A percentile compares a stretch with the other conserved stretches of the same genome.
Conservation (phyloP, 768 basidiomycete species). For the Gymnopilus dilepis region DNA sequence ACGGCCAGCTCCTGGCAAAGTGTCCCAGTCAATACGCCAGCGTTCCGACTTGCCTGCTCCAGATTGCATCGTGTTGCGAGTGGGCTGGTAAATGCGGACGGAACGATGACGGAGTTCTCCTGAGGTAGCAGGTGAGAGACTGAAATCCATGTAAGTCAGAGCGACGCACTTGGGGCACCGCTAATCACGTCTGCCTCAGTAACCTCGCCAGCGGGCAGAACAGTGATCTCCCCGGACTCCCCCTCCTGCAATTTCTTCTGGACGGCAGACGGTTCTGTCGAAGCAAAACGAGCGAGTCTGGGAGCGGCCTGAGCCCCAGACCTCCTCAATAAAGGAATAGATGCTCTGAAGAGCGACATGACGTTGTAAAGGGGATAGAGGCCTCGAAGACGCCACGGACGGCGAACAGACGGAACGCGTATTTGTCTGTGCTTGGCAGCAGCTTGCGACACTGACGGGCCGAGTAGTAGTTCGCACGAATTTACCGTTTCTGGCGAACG, state of each 20-base stretch:
- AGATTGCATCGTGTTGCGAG: slow-evolving; percentile 95
- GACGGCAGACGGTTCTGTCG: slow-evolving; percentile 35
- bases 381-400: not conserved
- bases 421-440: slow-evolving; percentile 17
- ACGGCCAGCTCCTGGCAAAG: slow-evolving; percentile 83
- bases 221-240: slow-evolving; percentile 47
- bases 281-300: slow-evolving; percentile 31
- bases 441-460: slow-evolving; percentile 12
- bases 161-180: slow-evolving; percentile 77
- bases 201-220: slow-evolving; percentile 61
- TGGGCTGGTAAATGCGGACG: slow-evolving; percentile 92
- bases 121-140: slow-evolving; percentile 33
- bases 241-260: slow-evolving; percentile 35
- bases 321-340: slow-evolving; percentile 31
- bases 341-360: slow-evolving; percentile 64
- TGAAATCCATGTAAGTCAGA: not conserved
- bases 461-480: slow-evolving; percentile 19
- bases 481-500: slow-evolving; percentile 12
- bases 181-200: slow-evolving; percentile 83
- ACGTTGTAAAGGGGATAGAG: slow-evolving; percentile 8
- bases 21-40: slow-evolving; percentile 96
- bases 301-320: slow-evolving; percentile 24
- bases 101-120: slow-evolving; percentile 85
- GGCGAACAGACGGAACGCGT: not conserved
- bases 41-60: slow-evolving; percentile 83